Evolutionary conservation across 257 asterid species (phyloP).

Genomic region (Lithospermum erythrorhizon): DNA sequence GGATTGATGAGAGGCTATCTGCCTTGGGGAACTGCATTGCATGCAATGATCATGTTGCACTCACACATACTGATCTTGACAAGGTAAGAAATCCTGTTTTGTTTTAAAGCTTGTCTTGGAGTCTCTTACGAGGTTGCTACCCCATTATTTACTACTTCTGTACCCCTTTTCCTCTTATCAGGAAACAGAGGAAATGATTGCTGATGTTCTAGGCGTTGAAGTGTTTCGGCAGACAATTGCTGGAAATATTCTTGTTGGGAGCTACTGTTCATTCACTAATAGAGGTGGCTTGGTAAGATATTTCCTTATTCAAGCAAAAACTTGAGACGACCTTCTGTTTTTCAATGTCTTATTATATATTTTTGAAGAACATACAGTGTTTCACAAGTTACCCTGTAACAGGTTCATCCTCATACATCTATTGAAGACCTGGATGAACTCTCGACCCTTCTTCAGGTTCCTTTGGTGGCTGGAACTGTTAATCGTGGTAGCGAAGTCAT

Average conservation of each 20-base stretch:
- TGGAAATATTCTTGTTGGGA: slow-evolving; percentile 81
- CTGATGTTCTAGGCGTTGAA: slow-evolving; percentile 90
- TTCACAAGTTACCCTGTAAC: slow-evolving; percentile 2
- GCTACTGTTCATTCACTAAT: slow-evolving; percentile 64
- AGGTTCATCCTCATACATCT: slow-evolving; percentile 92
- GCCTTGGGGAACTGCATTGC: slow-evolving; percentile 89
- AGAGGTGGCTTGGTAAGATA: slow-evolving; percentile 83
- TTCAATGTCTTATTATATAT: background rate
- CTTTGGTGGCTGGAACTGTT: slow-evolving; percentile 81
- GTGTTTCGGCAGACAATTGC: slow-evolving; percentile 85
- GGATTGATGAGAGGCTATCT: slow-evolving; percentile 81
- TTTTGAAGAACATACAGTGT: background rate
- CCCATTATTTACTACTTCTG: background rate
- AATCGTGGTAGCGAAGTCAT: slow-evolving; percentile 85
- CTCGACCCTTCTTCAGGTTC: slow-evolving; percentile 86
- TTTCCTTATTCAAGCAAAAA: background rate
- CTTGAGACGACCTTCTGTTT: background rate
- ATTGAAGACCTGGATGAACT: slow-evolving; percentile 84
- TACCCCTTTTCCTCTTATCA: slow-evolving; percentile 9
- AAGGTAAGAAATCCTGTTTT: slow-evolving; percentile 29
- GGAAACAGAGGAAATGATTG: slow-evolving; percentile 93
- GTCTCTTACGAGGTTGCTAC: background rate
- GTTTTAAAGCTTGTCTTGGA: background rate
- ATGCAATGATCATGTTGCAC: slow-evolving; percentile 93
- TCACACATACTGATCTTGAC: slow-evolving; percentile 83